Base-by-base conservation (phyloP, 2,329 filamentous ascomycete species). In the Cordyceps pruinosa region DNA sequence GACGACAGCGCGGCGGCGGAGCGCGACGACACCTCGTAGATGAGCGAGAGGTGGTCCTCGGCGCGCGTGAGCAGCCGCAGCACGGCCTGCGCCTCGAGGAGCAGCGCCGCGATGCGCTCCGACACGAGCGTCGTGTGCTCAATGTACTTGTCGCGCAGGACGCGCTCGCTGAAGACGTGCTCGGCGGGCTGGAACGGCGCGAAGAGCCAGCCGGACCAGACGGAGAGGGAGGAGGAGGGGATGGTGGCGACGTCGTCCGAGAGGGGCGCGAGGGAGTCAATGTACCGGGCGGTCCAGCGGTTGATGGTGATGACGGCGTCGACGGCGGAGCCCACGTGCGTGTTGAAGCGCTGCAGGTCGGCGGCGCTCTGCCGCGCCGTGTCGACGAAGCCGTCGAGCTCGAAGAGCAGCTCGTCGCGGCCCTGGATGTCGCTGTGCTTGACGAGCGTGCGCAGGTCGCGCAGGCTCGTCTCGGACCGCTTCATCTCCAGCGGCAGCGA, bases 401-500 rank as follows among this genome's bases (percentile, higher is more conserved):
- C 89, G 23, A 85, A 77, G 5, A 89, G 82, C 13, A 95, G 79
- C 69, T 91, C 86, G 35, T 87, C 80, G 30, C 82, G 82, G 41
- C 82, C 82, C 26, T 84, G 82, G 10, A 94, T 75, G 23, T 82
- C 78, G 63, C 86, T 90, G 70, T 86, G 84, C 39, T 82, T 79
- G 34, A 95, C 87, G 45, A 91, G 77, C 26, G 83, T 86, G 32
- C 87, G 83, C 25, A 94, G 73, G 64, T 92, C 89, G 41, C 89
- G 82, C 35, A 94, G 85, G 1, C 86, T 85, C 2, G 83, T 77
- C 69, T 93, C 88, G 3, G 86, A 85, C 10, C 84, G 81, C 73
- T 90, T 92, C 84, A 94, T 91, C 63, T 90, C 87, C 63, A 88
- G 76, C 0, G 89, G 89, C 3, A 94, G 72, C 1, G 83, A 83